Percentiles rank a stretch among this genome's conserved stretches.
Evolutionary conservation across 1,139 yeast genomes (phyloP).

Genomic region (Suhomyces guaymorum): DNA sequence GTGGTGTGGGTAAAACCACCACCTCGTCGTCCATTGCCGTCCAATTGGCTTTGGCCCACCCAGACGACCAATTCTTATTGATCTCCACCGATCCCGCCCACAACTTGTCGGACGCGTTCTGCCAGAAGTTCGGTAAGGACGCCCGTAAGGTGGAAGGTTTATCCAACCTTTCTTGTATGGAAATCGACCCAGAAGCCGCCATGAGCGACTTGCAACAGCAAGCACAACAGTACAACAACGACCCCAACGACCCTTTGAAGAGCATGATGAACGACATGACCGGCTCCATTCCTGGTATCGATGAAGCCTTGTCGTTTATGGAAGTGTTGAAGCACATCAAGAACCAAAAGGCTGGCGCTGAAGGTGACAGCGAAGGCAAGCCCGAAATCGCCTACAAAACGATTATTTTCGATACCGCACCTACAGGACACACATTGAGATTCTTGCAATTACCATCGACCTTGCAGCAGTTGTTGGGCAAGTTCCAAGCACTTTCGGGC

Average conservation of each 20-base stretch:
- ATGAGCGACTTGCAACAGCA: conserved; percentile 82
- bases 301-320: conserved; percentile 95
- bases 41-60: conserved; percentile 80
- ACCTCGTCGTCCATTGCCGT: conserved; percentile 94
- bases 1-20: conserved; percentile 98
- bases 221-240: conserved; percentile 55
- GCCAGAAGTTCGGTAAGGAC: conserved; percentile 96
- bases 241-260: conserved; percentile 61
- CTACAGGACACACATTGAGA: conserved; percentile 96
- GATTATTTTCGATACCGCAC: conserved; percentile 96
- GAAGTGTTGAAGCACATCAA: conserved; percentile 96
- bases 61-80: conserved; percentile 75
- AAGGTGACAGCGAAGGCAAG: conserved; percentile 29
- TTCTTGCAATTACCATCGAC: conserved; percentile 93
- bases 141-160: conserved; percentile 92
- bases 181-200: conserved; percentile 94
- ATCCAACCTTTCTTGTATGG: conserved; percentile 91
- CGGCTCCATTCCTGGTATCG: conserved; percentile 95
- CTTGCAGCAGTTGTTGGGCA: conserved; percentile 79
- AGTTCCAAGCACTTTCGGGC: conserved; percentile 82
- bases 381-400: conserved; percentile 66
- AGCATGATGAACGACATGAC: conserved; percentile 89
- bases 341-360: conserved; percentile 52
- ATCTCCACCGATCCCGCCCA: conserved; percentile 99
- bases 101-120: conserved; percentile 94